Evolutionary conservation across 495 filamentous ascomycete species (phyloP), one percentile per base, ranked within the genome.

Genomic region (Glonium stellatum): DNA sequence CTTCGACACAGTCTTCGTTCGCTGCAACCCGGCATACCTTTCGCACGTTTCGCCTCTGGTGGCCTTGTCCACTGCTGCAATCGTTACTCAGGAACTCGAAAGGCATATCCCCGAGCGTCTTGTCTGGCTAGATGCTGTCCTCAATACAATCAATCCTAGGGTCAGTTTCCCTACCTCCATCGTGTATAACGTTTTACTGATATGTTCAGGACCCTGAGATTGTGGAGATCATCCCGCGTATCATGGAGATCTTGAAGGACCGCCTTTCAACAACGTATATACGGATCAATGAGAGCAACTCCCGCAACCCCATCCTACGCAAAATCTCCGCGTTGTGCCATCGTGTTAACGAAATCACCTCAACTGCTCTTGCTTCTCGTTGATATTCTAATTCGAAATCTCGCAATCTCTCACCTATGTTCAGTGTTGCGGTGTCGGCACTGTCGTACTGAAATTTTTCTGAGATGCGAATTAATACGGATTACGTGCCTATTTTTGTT

Each of bases 1-100:
- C 34, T 98, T 95, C 69, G 84, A 92, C 65, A 79, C 84, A 46
- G 83, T 92, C 57, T 87, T 97, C 64, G 81, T 83, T 52, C 85
- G 83, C 62, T 80, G 87, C 65, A 82, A 86, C 63, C 89, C 90
- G 0, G 70, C 76, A 4, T 95, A 88, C 69, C 72, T 96, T 57
- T 76, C 75, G 10, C 79, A 80, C n/a, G 68, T 96, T 25, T 85
- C 83, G 44, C 84, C 88, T 3, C 81, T 97, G 41, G 82, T 97
- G 21, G 76, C 86, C 5, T 81, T 97, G 23, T 96, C 91, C 0
- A 86, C 95, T 35, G 86, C 86, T 49, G 88, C 90, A 1, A 89
- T 89, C 13, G 81, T 97, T 15, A 88, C 88, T 27, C 78, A 82
- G 8, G 79, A 86, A 25, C 77, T 97, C 60, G 76, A 85, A 27